Base-by-base conservation (phyloP, 1,284 basidiomycete species). In the Ustilago cynodontis region DNA sequence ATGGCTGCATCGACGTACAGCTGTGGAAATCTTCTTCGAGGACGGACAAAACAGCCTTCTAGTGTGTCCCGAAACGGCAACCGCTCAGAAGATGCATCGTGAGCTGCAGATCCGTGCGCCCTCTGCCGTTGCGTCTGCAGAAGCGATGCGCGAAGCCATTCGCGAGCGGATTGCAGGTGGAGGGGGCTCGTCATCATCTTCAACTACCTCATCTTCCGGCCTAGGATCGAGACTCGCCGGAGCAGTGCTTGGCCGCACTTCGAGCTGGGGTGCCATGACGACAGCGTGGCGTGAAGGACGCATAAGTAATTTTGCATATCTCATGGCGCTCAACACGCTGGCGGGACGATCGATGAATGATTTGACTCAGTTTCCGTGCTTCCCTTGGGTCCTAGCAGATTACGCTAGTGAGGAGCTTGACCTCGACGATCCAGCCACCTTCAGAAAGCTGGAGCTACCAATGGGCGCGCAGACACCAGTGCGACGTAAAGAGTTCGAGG, bases 311-410 rank as follows among this genome's bases (percentile, higher is more conserved):
- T 86, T 86, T 50, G 82, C 82, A 6, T 85, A 86, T 68, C 67
- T 86, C 24, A 86, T 84, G 83, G 61, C 69, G 49, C 79, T 86
- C 31, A 86, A 86, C 65, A 86, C 82, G 24, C 59, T 79, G n/a
- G 77, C 83, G 0, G 86, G 86, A 11, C 77, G 86, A 1, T 82
- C 84, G 35, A 82, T 85, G 78, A 85, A 84, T 65, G 88, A 98
- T 87, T 93, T 95, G 8, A 97, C 95, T 0, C 94, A 97, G 82
- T 98, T 96, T 86, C 95, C 95, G 0, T 91, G 98, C 20, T 96
- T 98, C 80, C 95, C 89, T 0, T 95, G 94, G 95, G 91, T 97
- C 16, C 81, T 98, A 47, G 89, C 91, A 65, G 94, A 98, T 81
- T 98, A 97, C 81, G 89, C 89, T 0, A 95, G 94, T 0, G 87